These are phyloP conservation scores for Cinnamomum micranthum DNA, from an alignment of 164 flowering plant species.

Conservation along the genomic window DNA sequence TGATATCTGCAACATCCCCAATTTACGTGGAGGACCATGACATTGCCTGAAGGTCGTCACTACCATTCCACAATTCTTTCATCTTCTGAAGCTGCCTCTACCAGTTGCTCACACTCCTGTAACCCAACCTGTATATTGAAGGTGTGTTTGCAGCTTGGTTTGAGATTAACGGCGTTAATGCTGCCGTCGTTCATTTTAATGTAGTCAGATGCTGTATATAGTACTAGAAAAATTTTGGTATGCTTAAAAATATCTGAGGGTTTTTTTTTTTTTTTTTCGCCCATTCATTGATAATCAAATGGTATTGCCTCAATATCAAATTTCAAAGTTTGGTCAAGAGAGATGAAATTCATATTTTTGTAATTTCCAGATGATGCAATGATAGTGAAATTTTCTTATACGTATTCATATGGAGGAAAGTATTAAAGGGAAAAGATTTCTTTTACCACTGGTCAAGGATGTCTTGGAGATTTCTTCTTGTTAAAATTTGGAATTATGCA, in stretches of 20 bases:
- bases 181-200: background rate
- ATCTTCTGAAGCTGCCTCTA: slow-evolving; percentile 2
- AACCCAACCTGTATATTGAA: slow-evolving; percentile 20
- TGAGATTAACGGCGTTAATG: background rate
- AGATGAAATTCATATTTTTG: slow-evolving; percentile 1
- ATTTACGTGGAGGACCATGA: background rate
- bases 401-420: too few species aligned
- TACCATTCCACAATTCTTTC: background rate
- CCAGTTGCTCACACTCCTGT: slow-evolving; percentile 12
- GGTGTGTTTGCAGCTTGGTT: slow-evolving; percentile 9
- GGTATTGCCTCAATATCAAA: background rate
- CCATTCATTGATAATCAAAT: background rate
- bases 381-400: background rate
- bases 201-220: slow-evolving; percentile 14
- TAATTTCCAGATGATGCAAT: background rate
- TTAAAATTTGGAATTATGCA: too few species aligned
- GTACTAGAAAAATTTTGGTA: slow-evolving; percentile 11
- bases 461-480: too few species aligned
- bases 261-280: slow-evolving; percentile 4
- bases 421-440: too few species aligned
- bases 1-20: slow-evolving; percentile 9
- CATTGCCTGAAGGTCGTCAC: background rate
- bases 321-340: background rate
- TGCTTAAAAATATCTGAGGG: slow-evolving; percentile 13
- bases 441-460: too few species aligned